Conservation (phyloP, 495 filamentous ascomycete species). For the Talaromyces liani region DNA sequence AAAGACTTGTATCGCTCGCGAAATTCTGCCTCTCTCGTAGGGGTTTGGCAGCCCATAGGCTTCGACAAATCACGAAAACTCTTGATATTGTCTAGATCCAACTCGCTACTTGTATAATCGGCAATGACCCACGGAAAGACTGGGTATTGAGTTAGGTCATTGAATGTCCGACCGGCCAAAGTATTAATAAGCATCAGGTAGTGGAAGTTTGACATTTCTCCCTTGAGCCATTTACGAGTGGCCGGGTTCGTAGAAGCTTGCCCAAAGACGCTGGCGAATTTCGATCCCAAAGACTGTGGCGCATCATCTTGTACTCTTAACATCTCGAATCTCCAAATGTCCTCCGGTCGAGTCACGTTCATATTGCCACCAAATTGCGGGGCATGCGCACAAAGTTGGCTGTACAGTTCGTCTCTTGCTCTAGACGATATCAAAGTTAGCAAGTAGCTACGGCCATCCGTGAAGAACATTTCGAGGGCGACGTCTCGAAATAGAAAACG, state of each 20-base stretch:
- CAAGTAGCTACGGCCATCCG: slow-evolving; percentile 90
- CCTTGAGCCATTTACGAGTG: slow-evolving; percentile 84
- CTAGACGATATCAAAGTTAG: slow-evolving; percentile 68
- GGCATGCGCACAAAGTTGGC: slow-evolving; percentile 65
- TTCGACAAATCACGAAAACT: slow-evolving; percentile 89
- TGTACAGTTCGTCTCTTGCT: slow-evolving; percentile 70
- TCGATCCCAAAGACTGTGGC: slow-evolving; percentile 76
- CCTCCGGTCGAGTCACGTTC: slow-evolving; percentile 49
- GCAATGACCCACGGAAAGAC: slow-evolving; percentile 97
- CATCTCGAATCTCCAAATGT: slow-evolving; percentile 82
- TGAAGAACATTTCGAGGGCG: slow-evolving; percentile 91
- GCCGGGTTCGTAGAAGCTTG: slow-evolving; percentile 63
- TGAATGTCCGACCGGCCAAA: slow-evolving; percentile 93
- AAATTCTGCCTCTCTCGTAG: slow-evolving; percentile 66
- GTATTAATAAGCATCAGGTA: slow-evolving; percentile 98
- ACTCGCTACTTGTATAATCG: slow-evolving; percentile 93
- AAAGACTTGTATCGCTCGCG: slow-evolving; percentile 77
- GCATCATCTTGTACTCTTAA: slow-evolving; percentile 74
- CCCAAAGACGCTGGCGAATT: slow-evolving; percentile 93
- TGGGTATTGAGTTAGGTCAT: slow-evolving; percentile 95
- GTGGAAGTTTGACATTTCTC: slow-evolving; percentile 96
- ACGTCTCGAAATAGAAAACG: slow-evolving; percentile 95
- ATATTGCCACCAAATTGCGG: slow-evolving; percentile 60
- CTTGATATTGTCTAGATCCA: slow-evolving; percentile 75
- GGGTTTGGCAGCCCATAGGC: slow-evolving; percentile 92